phyloP scores from a whole-genome alignment of 352 stramenopile species.

The Globisporangium paddicum region DNA sequence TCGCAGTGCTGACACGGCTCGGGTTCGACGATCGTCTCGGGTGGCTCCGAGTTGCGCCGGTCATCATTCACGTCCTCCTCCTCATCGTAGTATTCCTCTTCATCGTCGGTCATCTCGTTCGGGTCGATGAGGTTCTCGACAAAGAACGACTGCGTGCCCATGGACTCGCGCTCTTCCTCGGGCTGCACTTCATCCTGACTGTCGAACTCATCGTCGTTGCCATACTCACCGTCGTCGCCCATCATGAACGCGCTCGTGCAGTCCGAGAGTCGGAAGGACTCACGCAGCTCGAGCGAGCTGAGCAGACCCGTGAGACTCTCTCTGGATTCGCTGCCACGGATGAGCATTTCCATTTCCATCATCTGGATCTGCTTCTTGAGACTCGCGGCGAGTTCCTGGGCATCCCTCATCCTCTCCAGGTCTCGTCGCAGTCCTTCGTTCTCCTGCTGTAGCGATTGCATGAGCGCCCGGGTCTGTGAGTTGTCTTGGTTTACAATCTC shows the following conservation, averaged over 20 bases:
- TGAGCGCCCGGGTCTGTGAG: background rate
- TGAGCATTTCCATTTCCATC: slow-evolving; percentile 19
- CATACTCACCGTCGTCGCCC: background rate
- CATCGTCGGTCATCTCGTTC: slow-evolving; percentile 20
- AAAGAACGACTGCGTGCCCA: slow-evolving; percentile 15
- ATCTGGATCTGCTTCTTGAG: slow-evolving; percentile 33
- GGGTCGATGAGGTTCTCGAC: slow-evolving; percentile 12
- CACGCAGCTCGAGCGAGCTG: slow-evolving; percentile 18
- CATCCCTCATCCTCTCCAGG: slow-evolving; percentile 25
- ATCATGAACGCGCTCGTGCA: slow-evolving; percentile 2
- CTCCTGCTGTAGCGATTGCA: slow-evolving; percentile 31
- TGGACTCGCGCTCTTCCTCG: slow-evolving; percentile 22
- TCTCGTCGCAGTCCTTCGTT: slow-evolving; percentile 38
- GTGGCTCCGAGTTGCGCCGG: slow-evolving; percentile 14
- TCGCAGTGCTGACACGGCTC: background rate
- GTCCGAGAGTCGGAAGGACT: slow-evolving; percentile 6
- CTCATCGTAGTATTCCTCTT: slow-evolving; percentile 8
- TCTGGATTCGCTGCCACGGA: slow-evolving; percentile 9
- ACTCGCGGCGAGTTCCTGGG: slow-evolving; percentile 25
- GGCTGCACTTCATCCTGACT: slow-evolving; percentile 17
- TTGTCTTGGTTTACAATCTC: slow-evolving; percentile 17
- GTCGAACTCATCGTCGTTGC: background rate
- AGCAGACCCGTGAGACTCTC: slow-evolving; percentile 13
- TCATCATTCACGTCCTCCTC: background rate
- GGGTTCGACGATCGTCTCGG: background rate